Conservation (phyloP, 2,329 filamentous ascomycete species). For the Apiospora aurea region DNA sequence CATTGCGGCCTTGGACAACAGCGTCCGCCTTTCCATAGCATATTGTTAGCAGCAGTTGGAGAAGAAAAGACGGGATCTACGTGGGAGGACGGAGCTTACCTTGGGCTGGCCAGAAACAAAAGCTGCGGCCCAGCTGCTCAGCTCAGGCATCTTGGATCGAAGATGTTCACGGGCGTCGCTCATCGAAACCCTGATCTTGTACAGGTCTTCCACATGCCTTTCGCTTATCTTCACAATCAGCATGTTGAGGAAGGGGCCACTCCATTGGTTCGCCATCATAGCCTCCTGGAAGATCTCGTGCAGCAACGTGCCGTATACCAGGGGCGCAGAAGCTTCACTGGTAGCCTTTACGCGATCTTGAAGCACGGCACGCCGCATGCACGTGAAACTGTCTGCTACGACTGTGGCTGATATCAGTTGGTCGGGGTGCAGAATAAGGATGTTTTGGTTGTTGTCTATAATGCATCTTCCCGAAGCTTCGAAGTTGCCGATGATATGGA, state of each 20-base stretch:
- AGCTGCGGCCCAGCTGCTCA: conserved; percentile 82
- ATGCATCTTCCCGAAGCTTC: conserved; percentile 74
- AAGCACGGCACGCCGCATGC: conserved; percentile 87
- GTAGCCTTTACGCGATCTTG: conserved; percentile 96
- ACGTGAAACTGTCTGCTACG: conserved; percentile 95
- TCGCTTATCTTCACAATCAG: conserved; percentile 74
- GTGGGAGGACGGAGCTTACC: conserved; percentile 49
- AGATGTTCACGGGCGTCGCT: conserved; percentile 80
- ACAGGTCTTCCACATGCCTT: conserved; percentile 86
- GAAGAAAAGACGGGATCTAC: background rate
- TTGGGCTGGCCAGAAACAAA: conserved; percentile 79
- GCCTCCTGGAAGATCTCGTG: conserved; percentile 97
- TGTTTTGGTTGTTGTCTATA: conserved; percentile 81
- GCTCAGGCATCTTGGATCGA: conserved; percentile 79
- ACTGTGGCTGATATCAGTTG: conserved; percentile 95
- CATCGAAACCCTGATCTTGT: conserved; percentile 81
- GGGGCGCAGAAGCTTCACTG: conserved; percentile 76
- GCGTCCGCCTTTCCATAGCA: conserved; percentile 64
- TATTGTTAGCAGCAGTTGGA: conserved; percentile 39
- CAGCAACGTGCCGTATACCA: conserved; percentile 91
- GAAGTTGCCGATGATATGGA: conserved; percentile 87
- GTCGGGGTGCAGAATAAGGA: conserved; percentile 92
- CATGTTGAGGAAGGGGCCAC: conserved; percentile 67
- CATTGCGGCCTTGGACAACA: conserved; percentile 79
- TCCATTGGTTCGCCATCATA: conserved; percentile 83